phyloP scores from a whole-genome alignment of 148 eudicot species.

The Rhododendron henanense region DNA sequence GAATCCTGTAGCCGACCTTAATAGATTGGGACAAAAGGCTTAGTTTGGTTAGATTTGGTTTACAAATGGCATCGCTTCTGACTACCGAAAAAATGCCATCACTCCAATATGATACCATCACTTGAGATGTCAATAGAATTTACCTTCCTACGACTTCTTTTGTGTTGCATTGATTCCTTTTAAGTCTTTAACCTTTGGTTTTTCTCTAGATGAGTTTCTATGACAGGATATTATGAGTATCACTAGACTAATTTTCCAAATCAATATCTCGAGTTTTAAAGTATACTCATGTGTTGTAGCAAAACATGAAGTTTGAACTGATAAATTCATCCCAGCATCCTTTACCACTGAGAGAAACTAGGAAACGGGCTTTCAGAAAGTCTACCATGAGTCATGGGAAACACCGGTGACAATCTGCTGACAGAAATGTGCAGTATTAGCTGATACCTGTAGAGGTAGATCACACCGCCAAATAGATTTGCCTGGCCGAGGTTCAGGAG shows the following conservation, averaged over 20 bases:
- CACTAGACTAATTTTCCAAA: not conserved
- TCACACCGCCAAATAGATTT: constrained; percentile 32
- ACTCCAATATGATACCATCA: not conserved
- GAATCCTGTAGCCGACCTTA: not conserved
- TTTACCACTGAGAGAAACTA: not conserved
- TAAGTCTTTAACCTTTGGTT: not conserved
- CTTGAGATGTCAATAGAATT: not conserved
- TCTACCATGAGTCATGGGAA: not conserved
- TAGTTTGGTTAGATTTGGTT: not conserved
- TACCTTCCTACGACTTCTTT: not conserved
- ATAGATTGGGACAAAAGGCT: not conserved
- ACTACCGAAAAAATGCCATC: not conserved
- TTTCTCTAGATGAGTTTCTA: not conserved
- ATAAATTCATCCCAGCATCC: not conserved
- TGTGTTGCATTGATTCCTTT: not conserved
- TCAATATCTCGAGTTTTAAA: not conserved
- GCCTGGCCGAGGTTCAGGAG: constrained; percentile 47
- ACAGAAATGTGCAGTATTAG: not conserved
- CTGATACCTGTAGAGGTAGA: constrained; percentile 34
- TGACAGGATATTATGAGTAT: not conserved
- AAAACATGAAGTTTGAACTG: not conserved
- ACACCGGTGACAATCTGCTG: not conserved
- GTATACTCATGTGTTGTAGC: not conserved
- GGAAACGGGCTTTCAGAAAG: not conserved
- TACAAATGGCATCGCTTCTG: not conserved